A percentile compares a stretch with the other conserved stretches of the same genome.
phyloP scores from a whole-genome alignment of 1,139 yeast species.

The Petasospora rhodanensis region DNA sequence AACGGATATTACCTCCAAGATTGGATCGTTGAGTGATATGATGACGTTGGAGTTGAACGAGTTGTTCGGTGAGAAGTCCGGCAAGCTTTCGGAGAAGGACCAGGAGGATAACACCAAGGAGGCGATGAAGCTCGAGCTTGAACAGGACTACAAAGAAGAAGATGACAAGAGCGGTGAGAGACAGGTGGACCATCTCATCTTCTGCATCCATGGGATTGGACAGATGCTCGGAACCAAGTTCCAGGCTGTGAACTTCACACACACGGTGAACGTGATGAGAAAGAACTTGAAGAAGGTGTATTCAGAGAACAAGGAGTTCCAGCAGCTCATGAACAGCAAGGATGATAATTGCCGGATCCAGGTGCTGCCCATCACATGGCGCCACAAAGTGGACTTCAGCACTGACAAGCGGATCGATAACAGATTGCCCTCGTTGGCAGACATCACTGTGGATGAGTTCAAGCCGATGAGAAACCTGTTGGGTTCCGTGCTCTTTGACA shows the following conservation, averaged over 20 bases:
- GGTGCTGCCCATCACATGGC: slow-evolving; percentile 75
- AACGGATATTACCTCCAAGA: neutral
- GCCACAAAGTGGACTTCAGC: slow-evolving; percentile 62
- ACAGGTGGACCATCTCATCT: slow-evolving; percentile 69
- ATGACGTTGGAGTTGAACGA: slow-evolving; percentile 21
- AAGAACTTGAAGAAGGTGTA: slow-evolving; percentile 57
- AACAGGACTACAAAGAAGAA: slow-evolving; percentile 43
- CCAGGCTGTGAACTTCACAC: slow-evolving; percentile 82
- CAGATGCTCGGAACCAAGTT: slow-evolving; percentile 78
- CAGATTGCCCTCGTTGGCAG: slow-evolving; percentile 57
- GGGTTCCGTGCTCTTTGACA: slow-evolving; percentile 84
- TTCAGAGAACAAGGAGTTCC: slow-evolving; percentile 40
- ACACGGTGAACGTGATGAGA: slow-evolving; percentile 71
- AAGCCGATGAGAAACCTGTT: slow-evolving; percentile 70
- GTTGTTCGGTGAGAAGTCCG: slow-evolving; percentile 21
- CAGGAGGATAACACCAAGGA: slow-evolving; percentile 26
- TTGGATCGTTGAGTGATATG: slow-evolving; percentile 16
- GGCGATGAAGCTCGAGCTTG: slow-evolving; percentile 42
- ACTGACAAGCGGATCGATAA: slow-evolving; percentile 33
- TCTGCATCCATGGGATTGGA: slow-evolving; percentile 93
- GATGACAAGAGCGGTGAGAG: slow-evolving; percentile 34
- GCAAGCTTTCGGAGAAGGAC: slow-evolving; percentile 15
- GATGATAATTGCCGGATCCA: slow-evolving; percentile 57
- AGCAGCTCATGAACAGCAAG: slow-evolving; percentile 30
- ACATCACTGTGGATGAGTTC: slow-evolving; percentile 78